These are phyloP conservation scores for Phytophthora sansomeana DNA, from an alignment of 352 stramenopile genomes.

Conservation along the genomic window DNA sequence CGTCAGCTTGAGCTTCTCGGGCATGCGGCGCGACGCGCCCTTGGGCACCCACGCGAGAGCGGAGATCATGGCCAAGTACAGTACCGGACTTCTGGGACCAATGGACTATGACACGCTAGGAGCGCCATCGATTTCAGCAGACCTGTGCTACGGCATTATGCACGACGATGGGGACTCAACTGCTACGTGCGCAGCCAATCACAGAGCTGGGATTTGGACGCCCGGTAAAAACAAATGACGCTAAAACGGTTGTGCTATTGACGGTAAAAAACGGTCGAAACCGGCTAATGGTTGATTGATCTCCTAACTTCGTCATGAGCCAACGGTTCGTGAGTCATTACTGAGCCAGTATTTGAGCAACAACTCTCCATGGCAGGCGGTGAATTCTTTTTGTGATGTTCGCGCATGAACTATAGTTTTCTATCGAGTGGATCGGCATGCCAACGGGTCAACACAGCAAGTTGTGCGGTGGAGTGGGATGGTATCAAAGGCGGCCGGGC, in stretches of 20 bases:
- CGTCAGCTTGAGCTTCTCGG: constrained; percentile 89
- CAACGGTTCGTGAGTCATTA: neutral
- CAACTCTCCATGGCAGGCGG: too few relatives aligned
- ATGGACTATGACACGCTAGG: constrained; percentile 22
- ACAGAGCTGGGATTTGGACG: too few relatives aligned
- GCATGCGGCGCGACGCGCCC: constrained; percentile 60
- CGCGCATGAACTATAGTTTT: too few relatives aligned
- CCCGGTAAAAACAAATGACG: too few relatives aligned
- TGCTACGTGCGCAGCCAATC: constrained; percentile 4
- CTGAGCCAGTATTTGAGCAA: neutral
- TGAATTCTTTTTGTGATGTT: neutral
- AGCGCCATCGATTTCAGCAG: constrained; percentile 25
- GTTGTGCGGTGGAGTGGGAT: too few relatives aligned
- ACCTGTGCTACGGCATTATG: neutral
- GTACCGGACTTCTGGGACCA: constrained; percentile 9
- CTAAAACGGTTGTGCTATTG: too few relatives aligned
- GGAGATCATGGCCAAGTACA: constrained; percentile 35
- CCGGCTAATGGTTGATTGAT: neutral
- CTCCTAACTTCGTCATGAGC: neutral
- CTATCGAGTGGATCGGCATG: too few relatives aligned
- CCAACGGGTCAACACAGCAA: too few relatives aligned
- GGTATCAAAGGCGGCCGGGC: neutral
- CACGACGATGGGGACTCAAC: neutral
- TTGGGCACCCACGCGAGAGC: constrained; percentile 46
- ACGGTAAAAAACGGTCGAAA: too few relatives aligned